A percentile compares a stretch with the other conserved stretches of the same genome.
Conservation (phyloP, 306 rosid species). For the Argentina anserina region DNA sequence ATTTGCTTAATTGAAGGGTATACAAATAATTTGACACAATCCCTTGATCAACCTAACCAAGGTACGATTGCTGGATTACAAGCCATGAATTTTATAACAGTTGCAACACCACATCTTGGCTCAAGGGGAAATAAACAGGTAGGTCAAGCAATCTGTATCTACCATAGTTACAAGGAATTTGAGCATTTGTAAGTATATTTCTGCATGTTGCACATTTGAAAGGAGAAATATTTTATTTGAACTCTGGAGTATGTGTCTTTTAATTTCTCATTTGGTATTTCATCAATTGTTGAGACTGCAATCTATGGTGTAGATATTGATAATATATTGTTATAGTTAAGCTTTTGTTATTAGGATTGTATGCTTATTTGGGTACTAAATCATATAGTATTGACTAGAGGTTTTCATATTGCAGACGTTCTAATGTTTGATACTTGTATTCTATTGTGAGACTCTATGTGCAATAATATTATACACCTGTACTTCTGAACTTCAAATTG, state of each 20-base stretch:
- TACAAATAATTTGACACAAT: slow-evolving; percentile 32
- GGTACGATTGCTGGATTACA: slow-evolving; percentile 81
- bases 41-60: slow-evolving; percentile 31
- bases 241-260: neutral
- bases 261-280: neutral
- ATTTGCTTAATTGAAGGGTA: slow-evolving; percentile 35
- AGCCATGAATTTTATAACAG: slow-evolving; percentile 85
- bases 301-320: neutral
- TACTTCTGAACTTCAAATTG: neutral
- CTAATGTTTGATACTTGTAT: neutral
- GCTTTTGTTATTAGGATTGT: neutral
- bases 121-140: slow-evolving; percentile 89
- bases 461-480: neutral
- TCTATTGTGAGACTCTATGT: neutral
- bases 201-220: neutral
- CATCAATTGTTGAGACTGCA: neutral
- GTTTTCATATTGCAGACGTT: neutral
- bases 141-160: slow-evolving; percentile 14
- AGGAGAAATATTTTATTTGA: neutral
- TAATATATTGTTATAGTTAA: neutral
- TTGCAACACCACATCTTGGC: slow-evolving; percentile 98
- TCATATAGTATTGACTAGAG: neutral
- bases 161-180: neutral
- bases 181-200: neutral
- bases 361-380: neutral